phyloP scores from a whole-genome alignment of 257 asterid species.

The Solanum stenotomum region DNA sequence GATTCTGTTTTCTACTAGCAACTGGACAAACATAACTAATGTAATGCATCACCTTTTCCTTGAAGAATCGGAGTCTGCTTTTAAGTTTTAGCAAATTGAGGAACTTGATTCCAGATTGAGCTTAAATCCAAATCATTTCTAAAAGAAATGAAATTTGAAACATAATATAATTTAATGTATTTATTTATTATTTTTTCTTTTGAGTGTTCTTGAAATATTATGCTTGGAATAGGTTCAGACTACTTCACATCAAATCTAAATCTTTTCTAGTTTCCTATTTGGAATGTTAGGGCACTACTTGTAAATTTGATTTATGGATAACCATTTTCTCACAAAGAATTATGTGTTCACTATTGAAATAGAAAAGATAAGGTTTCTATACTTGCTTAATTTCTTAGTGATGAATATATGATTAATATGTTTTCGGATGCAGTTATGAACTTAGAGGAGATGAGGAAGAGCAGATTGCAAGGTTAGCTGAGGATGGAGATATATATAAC shows the following conservation, averaged over 20 bases:
- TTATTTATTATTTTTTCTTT: background rate
- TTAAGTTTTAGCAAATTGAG: background rate
- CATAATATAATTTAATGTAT: background rate
- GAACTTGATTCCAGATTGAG: background rate
- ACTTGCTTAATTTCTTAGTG: background rate
- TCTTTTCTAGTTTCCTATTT: background rate
- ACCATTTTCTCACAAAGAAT: background rate
- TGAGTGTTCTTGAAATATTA: background rate
- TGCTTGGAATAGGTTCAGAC: background rate
- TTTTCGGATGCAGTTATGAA: slow-evolving; percentile 36
- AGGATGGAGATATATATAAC: slow-evolving; percentile 85
- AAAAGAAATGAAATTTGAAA: background rate
- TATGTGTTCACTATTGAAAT: background rate
- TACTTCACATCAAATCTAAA: background rate
- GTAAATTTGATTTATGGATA: background rate
- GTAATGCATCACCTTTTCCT: background rate
- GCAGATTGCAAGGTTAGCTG: slow-evolving; percentile 71
- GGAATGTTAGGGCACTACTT: background rate
- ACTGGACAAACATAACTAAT: background rate
- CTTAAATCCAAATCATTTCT: background rate
- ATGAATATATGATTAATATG: background rate
- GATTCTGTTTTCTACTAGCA: background rate
- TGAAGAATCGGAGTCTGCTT: background rate
- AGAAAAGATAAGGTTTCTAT: background rate
- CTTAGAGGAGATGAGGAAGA: slow-evolving; percentile 78